Evolutionary conservation across 2,329 filamentous ascomycete genomes (phyloP), one percentile per base, ranked within the genome.

Genomic region (Fusarium falciforme): DNA sequence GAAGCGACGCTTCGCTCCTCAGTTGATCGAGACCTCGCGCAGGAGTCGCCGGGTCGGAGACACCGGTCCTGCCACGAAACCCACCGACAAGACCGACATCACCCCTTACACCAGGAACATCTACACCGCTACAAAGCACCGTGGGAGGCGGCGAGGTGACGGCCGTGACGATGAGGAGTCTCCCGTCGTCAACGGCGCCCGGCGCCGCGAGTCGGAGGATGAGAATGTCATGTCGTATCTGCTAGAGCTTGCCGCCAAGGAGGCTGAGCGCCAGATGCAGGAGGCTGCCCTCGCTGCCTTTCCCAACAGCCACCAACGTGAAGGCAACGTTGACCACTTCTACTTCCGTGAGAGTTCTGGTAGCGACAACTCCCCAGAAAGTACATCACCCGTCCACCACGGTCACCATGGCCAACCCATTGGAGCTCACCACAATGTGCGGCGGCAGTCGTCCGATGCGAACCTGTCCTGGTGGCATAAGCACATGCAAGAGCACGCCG

Each of bases 1-100:
- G 78, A 84, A 76, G 31, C 86, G 87, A 72, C 84, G 85, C 68
- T 97, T 97, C 81, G 89, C 92, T 33, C 94, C 94, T 14, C 92
- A 96, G 78, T 86, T 97, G 64, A 92, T 97, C 71, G 94, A 96
- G 82, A 95, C 93, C 4, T 93, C 93, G 5, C 90, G 91, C 76
- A 88, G 94, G 62, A 91, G 91, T 36, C 90, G 93, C 72, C 91
- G 91, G 77, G 89, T 89, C 17, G 91, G 91, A 22, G 92, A 94
- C 76, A 82, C 87, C 1, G 87, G 87, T 7, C 90, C 91, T 22
- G 89, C 91, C 33, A 89, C 91, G 25, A 87, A 86, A 63, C 90
- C 89, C 12, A 88, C 89, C 67, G 91, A 93, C 83, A 93, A 92
- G 83, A 94, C 93, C 38, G 92, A 94, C 79, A 92, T 91, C 64